Conservation (phyloP, 345 rosid genomes). For the Lumnitzera racemosa region DNA sequence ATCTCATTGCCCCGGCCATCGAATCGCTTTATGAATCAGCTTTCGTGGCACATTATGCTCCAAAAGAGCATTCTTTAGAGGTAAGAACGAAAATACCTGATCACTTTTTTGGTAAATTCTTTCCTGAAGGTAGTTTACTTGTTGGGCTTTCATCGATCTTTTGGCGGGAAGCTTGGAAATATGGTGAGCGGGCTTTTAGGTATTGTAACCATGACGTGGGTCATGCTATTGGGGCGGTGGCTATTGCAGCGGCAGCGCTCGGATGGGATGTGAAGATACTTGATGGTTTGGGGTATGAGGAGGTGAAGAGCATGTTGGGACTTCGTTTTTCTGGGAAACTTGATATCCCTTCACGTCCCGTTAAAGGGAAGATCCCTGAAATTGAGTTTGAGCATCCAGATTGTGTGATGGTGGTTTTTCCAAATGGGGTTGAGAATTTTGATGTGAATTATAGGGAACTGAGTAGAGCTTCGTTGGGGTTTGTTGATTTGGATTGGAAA, state of each 20-base stretch:
- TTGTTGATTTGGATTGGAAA: slow-evolving; percentile 49
- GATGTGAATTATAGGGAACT: slow-evolving; percentile 39
- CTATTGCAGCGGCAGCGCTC: slow-evolving; percentile 71
- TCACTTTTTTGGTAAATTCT: slow-evolving; percentile 30
- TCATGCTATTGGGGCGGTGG: slow-evolving; percentile 66
- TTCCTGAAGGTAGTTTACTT: slow-evolving; percentile 54
- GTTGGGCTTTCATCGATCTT: slow-evolving; percentile 67
- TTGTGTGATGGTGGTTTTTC: slow-evolving; percentile 69
- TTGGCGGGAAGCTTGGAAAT: slow-evolving; percentile 97
- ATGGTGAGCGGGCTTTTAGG: slow-evolving; percentile 79
- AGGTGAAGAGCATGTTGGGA: slow-evolving; percentile 54
- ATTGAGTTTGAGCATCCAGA: slow-evolving; percentile 87
- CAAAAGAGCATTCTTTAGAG: slow-evolving; percentile 76
- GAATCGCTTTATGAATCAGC: slow-evolving; percentile 34
- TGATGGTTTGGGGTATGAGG: slow-evolving; percentile 62
- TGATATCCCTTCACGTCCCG: slow-evolving; percentile 27
- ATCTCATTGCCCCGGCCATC: slow-evolving; percentile 60
- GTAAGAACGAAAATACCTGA: slow-evolving; percentile 52
- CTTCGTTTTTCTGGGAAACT: slow-evolving; percentile 34
- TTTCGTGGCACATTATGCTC: slow-evolving; percentile 76
- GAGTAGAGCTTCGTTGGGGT: slow-evolving; percentile 27
- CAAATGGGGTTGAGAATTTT: slow-evolving; percentile 31
- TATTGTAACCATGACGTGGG: slow-evolving; percentile 92
- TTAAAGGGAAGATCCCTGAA: slow-evolving; percentile 43
- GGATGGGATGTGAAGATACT: slow-evolving; percentile 94